Base-by-base conservation (phyloP, 345 rosid genomes). In the Brassica incana region DNA sequence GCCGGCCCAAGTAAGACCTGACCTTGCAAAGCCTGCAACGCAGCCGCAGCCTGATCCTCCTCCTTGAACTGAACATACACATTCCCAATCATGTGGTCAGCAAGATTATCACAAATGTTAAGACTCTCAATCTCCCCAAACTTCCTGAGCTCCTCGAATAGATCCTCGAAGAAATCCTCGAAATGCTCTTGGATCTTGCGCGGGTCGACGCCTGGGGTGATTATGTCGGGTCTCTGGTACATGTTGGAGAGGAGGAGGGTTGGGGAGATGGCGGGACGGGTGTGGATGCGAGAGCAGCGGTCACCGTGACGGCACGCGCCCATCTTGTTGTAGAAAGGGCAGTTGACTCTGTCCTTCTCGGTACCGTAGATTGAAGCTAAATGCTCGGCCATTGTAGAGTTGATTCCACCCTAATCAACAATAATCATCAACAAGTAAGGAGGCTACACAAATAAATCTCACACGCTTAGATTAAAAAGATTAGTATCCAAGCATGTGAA, bases 241-340 rank as follows among this genome's bases (percentile, higher is more conserved):
- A 52, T 90, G 86, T 91, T 91, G 52, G 97, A 85, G 18, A 91
- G 89, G 50, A 91, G 84, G 23, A 91, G 90, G 1, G 97, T 91
- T 5, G 94, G 97, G 29, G 91, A 87, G 80, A 91, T 90, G 68
- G 90, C 87, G 70, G 97, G 97, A 66, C 90, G 86, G 75, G 86
- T 91, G 82, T 91, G 97, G 50, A 91, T 91, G 16, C 94, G 91
- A 36, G 97, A 91, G 85, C 97, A 91, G 15, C 97, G 89, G 82
- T 91, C 97, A 30, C 97, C 97, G 11, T 92, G 97, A n/a, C 95
- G 90, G 76, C 97, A 92, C 2, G 97, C 95, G 3, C 94, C 95
- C 80, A 92, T 90, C 88, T 92, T 92, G 85, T 90, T 88, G 84
- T 92, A 92, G 85, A 92, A 92, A 1, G 94, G 94, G 52, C 93